Conservation (phyloP, 225 moss, liverwort and hornwort species). For the Bryum argenteum region DNA sequence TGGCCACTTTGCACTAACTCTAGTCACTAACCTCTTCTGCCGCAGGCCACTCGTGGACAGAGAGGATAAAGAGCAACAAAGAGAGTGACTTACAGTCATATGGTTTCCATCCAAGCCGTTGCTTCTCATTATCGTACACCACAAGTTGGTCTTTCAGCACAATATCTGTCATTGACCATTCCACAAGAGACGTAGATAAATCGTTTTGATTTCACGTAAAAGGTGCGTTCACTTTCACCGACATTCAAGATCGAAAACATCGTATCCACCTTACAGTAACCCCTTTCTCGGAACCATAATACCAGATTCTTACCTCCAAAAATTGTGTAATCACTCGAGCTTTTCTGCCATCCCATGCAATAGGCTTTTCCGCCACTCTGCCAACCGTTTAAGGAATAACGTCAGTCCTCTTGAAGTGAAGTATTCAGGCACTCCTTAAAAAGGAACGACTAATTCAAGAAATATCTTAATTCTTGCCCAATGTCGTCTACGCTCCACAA, state of each 20-base stretch:
- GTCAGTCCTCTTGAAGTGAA: background rate
- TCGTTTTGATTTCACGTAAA: background rate
- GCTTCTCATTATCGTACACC: slow-evolving; percentile 54
- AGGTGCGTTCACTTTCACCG: background rate
- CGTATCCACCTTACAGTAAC: background rate
- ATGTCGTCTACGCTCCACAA: background rate
- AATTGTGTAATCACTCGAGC: slow-evolving; percentile 23
- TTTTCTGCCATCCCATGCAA: slow-evolving; percentile 39
- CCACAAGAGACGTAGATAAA: background rate
- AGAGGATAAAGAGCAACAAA: background rate
- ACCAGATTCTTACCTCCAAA: slow-evolving; percentile 36
- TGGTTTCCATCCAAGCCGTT: slow-evolving; percentile 62
- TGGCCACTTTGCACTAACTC: no score
- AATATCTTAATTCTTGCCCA: background rate
- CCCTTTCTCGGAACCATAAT: background rate
- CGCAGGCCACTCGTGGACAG: background rate
- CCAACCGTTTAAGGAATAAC: background rate
- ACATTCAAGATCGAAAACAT: background rate
- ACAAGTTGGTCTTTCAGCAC: slow-evolving; percentile 78
- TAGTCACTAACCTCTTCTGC: no score
- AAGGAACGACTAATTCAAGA: no score
- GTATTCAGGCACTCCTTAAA: no score
- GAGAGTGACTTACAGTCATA: slow-evolving; percentile 62
- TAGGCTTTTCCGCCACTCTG: slow-evolving; percentile 28
- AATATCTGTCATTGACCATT: slow-evolving; percentile 51